Evolutionary conservation across 2,329 filamentous ascomycete genomes (phyloP).

Genomic region (Dactylellina leptospora): DNA sequence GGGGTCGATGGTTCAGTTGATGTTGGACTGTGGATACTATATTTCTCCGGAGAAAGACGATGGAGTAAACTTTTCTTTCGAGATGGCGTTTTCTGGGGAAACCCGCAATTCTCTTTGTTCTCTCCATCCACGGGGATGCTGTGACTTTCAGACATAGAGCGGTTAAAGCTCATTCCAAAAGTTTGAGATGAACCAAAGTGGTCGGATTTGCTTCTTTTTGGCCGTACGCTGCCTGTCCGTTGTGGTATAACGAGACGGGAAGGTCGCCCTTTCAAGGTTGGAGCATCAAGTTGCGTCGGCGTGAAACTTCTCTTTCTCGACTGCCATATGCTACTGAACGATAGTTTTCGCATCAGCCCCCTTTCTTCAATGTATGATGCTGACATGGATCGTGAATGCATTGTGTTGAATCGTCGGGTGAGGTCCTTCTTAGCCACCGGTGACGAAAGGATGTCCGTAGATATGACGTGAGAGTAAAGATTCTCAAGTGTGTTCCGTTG

Average conservation of each 20-base stretch:
- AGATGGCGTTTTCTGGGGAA: constrained; percentile 24
- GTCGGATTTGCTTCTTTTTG: constrained; percentile 49
- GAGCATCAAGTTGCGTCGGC: constrained; percentile 22
- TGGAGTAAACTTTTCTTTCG: constrained; percentile 33
- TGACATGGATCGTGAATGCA: constrained; percentile 28
- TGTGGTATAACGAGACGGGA: constrained; percentile 38
- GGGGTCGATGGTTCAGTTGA: constrained; percentile 43
- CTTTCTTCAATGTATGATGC: constrained; percentile 36
- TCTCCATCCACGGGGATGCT: constrained; percentile 15
- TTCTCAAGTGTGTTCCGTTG: constrained; percentile 50
- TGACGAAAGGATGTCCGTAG: constrained; percentile 42
- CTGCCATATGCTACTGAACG: constrained; percentile 43
- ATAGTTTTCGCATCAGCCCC: constrained; percentile 40
- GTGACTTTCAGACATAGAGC: constrained; percentile 1
- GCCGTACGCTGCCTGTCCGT: constrained; percentile 20
- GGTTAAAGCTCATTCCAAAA: constrained; percentile 13
- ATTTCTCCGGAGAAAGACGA: constrained; percentile 35
- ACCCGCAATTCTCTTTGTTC: constrained; percentile 44
- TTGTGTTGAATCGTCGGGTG: constrained; percentile 30
- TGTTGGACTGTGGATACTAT: constrained; percentile 14
- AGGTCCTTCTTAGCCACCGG: constrained; percentile 28
- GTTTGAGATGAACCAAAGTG: constrained; percentile 25
- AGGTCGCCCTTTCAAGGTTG: constrained; percentile 23
- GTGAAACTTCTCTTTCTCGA: constrained; percentile 44
- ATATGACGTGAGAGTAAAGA: constrained; percentile 50